Evolutionary conservation across 2,329 filamentous ascomycete species (phyloP).

Genomic region (Knufia fluminis): DNA sequence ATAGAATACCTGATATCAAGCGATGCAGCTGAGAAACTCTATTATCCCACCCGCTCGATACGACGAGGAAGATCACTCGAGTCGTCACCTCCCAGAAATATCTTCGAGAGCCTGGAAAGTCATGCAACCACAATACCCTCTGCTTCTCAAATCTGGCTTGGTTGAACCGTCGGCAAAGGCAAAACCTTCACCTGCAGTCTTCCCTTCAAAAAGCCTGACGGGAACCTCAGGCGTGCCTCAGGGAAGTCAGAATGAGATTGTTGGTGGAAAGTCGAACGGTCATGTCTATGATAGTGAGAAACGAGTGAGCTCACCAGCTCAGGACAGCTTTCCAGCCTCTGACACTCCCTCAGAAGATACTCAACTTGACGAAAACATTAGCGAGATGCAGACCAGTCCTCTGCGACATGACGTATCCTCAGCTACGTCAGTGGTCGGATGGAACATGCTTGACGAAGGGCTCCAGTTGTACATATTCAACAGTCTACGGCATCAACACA

Average conservation of each 20-base stretch:
- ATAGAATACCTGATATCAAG: not conserved
- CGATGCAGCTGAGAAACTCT: conserved; percentile 4
- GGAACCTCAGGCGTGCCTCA: not conserved
- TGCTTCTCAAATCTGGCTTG: not conserved
- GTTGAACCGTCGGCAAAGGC: not conserved
- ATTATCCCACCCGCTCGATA: not conserved
- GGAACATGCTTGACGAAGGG: conserved; percentile 6
- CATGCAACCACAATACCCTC: not conserved
- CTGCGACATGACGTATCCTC: not conserved
- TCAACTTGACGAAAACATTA: not conserved
- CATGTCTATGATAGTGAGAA: not conserved
- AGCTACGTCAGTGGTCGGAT: not conserved
- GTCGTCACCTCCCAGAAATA: not conserved
- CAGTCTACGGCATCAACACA: not conserved
- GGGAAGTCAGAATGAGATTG: too few species aligned
- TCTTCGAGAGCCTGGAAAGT: not conserved
- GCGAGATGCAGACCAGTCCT: not conserved
- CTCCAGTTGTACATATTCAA: conserved; percentile 8
- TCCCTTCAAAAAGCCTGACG: not conserved
- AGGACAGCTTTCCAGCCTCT: not conserved
- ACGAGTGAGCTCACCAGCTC: too few species aligned
- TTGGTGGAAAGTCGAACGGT: too few species aligned
- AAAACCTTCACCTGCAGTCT: not conserved
- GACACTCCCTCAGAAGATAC: not conserved
- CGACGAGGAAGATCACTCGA: not conserved